phyloP scores from a whole-genome alignment of 495 filamentous ascomycete species.

The Elasticomyces elasticus region DNA sequence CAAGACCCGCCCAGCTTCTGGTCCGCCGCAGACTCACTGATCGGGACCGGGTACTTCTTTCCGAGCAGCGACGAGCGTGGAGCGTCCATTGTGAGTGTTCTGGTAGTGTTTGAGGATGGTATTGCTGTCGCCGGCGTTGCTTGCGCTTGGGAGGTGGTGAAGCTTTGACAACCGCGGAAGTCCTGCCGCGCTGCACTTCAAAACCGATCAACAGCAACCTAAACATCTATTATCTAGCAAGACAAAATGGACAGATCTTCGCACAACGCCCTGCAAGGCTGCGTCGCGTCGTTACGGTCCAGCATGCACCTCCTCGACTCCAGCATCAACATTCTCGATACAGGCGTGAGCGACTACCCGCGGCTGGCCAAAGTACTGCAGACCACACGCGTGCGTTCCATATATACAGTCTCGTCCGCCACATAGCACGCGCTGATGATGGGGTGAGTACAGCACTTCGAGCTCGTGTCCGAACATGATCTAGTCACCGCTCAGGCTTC shows the following conservation, averaged over 20 bases:
- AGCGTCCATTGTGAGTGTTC: background rate
- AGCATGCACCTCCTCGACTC: slow-evolving; percentile 65
- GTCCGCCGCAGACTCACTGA: slow-evolving; percentile 53
- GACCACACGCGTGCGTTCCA: slow-evolving; percentile 54
- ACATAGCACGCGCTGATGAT: slow-evolving; percentile 1
- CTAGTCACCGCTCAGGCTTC: slow-evolving; percentile 57
- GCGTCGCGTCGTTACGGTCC: slow-evolving; percentile 59
- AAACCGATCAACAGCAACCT: background rate
- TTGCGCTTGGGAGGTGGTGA: background rate
- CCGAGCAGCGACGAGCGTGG: slow-evolving; percentile 45
- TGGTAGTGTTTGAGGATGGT: no score
- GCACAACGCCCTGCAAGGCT: slow-evolving; percentile 41
- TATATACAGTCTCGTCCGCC: no score
- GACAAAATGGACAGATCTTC: slow-evolving; percentile 10
- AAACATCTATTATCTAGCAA: background rate
- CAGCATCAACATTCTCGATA: slow-evolving; percentile 60
- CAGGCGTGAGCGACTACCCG: slow-evolving; percentile 65
- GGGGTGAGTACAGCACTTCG: slow-evolving; percentile 56
- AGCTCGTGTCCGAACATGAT: slow-evolving; percentile 60
- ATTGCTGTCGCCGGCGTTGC: background rate
- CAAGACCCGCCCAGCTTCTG: background rate
- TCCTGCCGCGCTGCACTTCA: no score
- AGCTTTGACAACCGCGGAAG: background rate
- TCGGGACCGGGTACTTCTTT: slow-evolving; percentile 84
- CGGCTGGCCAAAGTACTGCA: slow-evolving; percentile 60